Evolutionary conservation across 2,329 filamentous ascomycete species (phyloP).

Genomic region (Sarocladiaceae sp.): DNA sequence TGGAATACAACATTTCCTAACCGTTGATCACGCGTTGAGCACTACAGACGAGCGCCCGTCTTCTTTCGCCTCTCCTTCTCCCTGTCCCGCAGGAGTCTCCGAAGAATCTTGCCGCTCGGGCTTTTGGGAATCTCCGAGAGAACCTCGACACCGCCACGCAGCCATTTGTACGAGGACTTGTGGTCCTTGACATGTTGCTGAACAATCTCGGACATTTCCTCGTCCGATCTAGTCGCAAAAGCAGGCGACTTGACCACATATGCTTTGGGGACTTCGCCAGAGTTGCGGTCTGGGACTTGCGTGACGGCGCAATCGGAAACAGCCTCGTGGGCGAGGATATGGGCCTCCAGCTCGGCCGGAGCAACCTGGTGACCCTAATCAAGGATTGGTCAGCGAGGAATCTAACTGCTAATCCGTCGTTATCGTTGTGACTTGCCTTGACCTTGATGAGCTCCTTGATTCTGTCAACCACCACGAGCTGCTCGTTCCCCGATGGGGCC

Average conservation of each 20-base stretch:
- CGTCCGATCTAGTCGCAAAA: constrained; percentile 39
- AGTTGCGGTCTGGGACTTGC: constrained; percentile 49
- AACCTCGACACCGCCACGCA: constrained; percentile 54
- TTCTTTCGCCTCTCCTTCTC: constrained; percentile 59
- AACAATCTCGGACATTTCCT: constrained; percentile 42
- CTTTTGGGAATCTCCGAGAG: constrained; percentile 63
- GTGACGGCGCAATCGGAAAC: constrained; percentile 70
- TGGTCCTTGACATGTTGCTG: constrained; percentile 53
- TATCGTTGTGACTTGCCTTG: constrained; percentile 44
- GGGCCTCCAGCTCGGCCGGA: constrained; percentile 68
- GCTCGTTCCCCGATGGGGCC: constrained; percentile 60
- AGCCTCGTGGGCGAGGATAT: constrained; percentile 60
- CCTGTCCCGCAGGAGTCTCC: constrained; percentile 60
- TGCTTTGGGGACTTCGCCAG: constrained; percentile 54
- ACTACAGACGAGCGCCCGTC: constrained; percentile 53
- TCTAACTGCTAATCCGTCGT: neutral
- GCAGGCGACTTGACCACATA: constrained; percentile 46
- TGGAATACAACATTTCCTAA: no score
- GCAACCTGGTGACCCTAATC: constrained; percentile 64
- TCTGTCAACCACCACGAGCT: constrained; percentile 75
- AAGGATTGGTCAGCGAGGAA: neutral
- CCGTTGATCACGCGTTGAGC: no score
- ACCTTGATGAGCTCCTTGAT: constrained; percentile 62
- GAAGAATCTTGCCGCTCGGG: constrained; percentile 63
- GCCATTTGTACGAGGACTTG: constrained; percentile 60